Percentiles rank a stretch among this genome's conserved stretches.
These are phyloP conservation scores for Gracilaria domingensis DNA, from an alignment of 23 red algal species.

Conservation along the genomic window DNA sequence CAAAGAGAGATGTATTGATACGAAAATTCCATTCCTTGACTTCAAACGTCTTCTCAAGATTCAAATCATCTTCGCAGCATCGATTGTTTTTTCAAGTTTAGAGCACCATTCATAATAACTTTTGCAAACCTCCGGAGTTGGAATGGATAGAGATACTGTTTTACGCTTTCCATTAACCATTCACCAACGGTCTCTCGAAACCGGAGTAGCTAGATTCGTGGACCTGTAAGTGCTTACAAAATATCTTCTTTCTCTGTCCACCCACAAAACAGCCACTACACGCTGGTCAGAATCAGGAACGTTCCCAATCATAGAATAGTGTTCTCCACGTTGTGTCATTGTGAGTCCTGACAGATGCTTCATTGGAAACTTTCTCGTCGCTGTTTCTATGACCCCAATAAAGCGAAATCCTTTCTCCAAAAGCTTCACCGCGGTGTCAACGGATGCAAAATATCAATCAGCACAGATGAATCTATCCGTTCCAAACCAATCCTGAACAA, in stretches of 20 bases:
- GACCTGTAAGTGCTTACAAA: slow-evolving; percentile 13
- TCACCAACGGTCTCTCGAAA: not conserved
- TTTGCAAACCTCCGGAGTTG: slow-evolving; percentile 40
- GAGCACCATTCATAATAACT: slow-evolving; percentile 25
- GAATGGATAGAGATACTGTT: not conserved
- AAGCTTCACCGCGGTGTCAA: not conserved
- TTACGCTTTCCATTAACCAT: not conserved
- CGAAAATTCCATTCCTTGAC: slow-evolving; percentile 40
- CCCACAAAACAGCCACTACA: slow-evolving; percentile 40
- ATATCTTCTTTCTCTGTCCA: slow-evolving; percentile 43
- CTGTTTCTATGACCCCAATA: slow-evolving; percentile 4
- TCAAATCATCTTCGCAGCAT: slow-evolving; percentile 49
- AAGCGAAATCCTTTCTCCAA: not conserved
- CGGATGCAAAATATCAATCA: slow-evolving; percentile 54
- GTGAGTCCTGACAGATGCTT: not conserved
- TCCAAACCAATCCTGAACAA: slow-evolving; percentile 31
- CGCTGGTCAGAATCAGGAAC: not conserved
- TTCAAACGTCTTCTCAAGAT: slow-evolving; percentile 58
- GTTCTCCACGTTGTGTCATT: slow-evolving; percentile 11
- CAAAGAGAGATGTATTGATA: slow-evolving; percentile 31
- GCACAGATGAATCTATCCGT: slow-evolving; percentile 31
- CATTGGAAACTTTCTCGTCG: not conserved
- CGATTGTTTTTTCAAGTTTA: slow-evolving; percentile 51
- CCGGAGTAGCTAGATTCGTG: no score
- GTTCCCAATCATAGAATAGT: not conserved